These are phyloP conservation scores for Lepidium africanum DNA, from an alignment of 345 rosid species.

Conservation along the genomic window DNA sequence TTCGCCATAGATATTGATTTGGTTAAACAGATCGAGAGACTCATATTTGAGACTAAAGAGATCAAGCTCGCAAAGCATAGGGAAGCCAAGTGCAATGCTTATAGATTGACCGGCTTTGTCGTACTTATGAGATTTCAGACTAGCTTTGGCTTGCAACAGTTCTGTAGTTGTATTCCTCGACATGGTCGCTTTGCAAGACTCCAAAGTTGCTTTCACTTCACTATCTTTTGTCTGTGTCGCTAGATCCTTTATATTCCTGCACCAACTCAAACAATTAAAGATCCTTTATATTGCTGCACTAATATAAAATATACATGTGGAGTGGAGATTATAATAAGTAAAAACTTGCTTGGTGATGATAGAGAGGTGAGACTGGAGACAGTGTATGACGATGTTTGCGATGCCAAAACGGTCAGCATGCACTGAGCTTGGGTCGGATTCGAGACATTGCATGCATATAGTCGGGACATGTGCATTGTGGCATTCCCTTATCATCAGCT, in stretches of 20 bases:
- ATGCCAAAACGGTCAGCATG: background rate
- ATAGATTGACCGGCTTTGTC: background rate
- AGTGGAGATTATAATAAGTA: background rate
- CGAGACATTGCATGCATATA: conserved; percentile 21
- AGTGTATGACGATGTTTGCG: conserved; percentile 5
- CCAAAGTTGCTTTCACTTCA: background rate
- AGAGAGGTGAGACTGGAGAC: conserved; percentile 10
- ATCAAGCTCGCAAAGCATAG: background rate
- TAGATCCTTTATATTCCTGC: background rate
- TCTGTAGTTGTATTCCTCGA: background rate
- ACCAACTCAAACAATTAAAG: background rate
- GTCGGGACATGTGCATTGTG: conserved; percentile 2
- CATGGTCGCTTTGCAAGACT: background rate
- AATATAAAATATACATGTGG: too few species aligned
- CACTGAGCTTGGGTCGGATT: background rate
- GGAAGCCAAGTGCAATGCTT: background rate
- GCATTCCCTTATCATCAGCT: conserved; percentile 5
- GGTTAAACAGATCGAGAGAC: background rate
- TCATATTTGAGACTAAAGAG: background rate
- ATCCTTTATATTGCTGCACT: too few species aligned
- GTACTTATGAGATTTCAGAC: background rate
- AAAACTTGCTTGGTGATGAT: conserved; percentile 8
- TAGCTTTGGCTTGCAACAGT: background rate
- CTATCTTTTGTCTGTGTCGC: background rate
- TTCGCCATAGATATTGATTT: background rate